Conservation (phyloP, 78 protist species). For the Isochrysis galbana region DNA sequence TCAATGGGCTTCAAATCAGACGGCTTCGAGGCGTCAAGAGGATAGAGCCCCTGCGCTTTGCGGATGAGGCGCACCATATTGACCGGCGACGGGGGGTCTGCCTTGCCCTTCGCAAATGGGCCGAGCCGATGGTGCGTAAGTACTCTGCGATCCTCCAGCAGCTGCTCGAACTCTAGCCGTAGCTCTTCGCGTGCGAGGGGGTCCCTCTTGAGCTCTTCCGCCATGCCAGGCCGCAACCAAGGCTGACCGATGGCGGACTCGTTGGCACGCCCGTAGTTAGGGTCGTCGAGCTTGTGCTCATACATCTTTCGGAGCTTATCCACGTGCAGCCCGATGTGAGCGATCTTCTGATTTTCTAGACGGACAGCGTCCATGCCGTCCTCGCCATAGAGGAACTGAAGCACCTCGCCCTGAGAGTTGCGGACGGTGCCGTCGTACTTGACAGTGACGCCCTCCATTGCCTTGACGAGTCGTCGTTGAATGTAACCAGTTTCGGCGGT, state of each 20-base stretch:
- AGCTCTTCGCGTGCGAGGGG: neutral
- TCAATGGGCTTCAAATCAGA: conserved; percentile 70
- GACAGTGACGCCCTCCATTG: conserved; percentile 92
- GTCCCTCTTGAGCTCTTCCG: neutral
- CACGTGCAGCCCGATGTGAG: neutral
- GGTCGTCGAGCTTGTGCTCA: neutral
- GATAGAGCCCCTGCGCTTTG: conserved; percentile 53
- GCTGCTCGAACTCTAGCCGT: conserved; percentile 13
- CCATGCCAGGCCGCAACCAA: neutral
- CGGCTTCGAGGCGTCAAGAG: neutral
- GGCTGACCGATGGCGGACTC: neutral
- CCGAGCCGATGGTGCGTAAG: conserved; percentile 18
- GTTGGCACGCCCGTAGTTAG: neutral
- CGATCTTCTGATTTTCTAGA: conserved; percentile 69
- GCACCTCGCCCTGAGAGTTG: conserved; percentile 86
- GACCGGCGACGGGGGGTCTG: conserved; percentile 78
- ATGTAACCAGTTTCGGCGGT: conserved; percentile 99
- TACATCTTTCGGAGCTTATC: neutral
- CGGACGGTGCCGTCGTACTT: conserved; percentile 95
- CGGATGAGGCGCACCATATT: conserved; percentile 84
- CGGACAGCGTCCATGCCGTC: conserved; percentile 86
- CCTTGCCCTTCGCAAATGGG: neutral
- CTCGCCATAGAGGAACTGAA: conserved; percentile 90
- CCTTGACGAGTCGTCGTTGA: conserved; percentile 90
- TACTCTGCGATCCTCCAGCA: neutral